Percentiles rank a stretch among this genome's conserved stretches.
Evolutionary conservation across 306 rosid genomes (phyloP).

Genomic region (Trifolium subterraneum): DNA sequence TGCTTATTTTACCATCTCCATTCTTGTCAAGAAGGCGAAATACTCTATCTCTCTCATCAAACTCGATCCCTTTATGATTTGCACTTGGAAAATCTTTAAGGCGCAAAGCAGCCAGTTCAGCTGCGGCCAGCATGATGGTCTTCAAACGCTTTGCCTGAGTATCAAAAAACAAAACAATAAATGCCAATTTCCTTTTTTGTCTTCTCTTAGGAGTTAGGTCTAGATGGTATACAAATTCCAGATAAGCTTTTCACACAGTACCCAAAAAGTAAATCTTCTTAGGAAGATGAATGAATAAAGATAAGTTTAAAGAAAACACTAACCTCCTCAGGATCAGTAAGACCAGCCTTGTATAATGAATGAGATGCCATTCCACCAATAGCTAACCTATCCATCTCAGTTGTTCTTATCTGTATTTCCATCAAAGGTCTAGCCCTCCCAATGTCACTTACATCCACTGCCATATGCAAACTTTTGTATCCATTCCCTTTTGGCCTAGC

Average conservation of each 20-base stretch:
- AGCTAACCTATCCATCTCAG: constrained; percentile 81
- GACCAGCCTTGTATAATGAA: constrained; percentile 91
- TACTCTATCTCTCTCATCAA: constrained; percentile 66
- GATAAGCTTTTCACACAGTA: background rate
- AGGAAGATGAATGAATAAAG: background rate
- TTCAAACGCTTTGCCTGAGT: constrained; percentile 83
- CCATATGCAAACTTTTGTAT: constrained; percentile 88
- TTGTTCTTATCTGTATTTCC: constrained; percentile 94
- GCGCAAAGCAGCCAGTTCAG: constrained; percentile 90
- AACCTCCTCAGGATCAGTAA: constrained; percentile 88
- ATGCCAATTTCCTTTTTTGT: constrained; percentile 28
- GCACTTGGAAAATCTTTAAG: constrained; percentile 74
- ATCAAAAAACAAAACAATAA: constrained; percentile 39
- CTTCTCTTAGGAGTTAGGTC: constrained; percentile 24
- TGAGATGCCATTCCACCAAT: constrained; percentile 90
- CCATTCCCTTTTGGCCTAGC: constrained; percentile 87
- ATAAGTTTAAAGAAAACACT: constrained; percentile 33
- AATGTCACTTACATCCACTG: constrained; percentile 78
- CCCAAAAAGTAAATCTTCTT: background rate
- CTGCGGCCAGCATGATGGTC: constrained; percentile 86
- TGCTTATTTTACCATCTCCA: constrained; percentile 91
- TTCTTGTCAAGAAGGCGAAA: constrained; percentile 92
- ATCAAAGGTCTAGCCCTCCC: constrained; percentile 68
- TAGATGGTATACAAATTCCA: background rate
- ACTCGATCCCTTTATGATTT: constrained; percentile 53